Base-by-base conservation (phyloP, 108 stramenopile species). In the Cyclostephanos tholiformis region DNA sequence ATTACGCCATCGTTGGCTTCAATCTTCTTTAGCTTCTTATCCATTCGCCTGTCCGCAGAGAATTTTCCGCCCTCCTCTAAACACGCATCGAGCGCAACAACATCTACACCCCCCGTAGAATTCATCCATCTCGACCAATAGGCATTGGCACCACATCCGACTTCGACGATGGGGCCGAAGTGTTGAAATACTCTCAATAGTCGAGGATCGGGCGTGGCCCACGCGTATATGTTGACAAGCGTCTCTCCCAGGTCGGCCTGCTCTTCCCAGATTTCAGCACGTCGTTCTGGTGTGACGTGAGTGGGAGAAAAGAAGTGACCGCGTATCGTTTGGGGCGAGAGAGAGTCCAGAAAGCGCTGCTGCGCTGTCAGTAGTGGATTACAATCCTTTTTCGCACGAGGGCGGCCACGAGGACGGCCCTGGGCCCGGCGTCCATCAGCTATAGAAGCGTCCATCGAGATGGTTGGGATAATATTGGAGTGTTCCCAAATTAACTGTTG, bases 121-220 rank as follows among this genome's bases (percentile, higher is more conserved):
- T 87, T 76, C 83, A 86, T 71, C 69, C 80, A 67, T 39, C 64
- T 65, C 14, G 84, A 75, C 95, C 93, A 94, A 76, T 94, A 96
- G 3, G 91, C 95, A 71, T 96, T 92, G 11, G 88, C 75, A 41
- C 92, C 95, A 57, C 90, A 92, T 19, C 92, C 95, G 30, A 94
- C 78, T 76, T 96, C 95, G 4, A 96, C 90, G 57, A 96, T 74
- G 10, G 89, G 90, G 39, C 63, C 63, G 69, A 94, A 94, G 19
- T 89, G 67, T 39, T 79, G 72, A 51, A 92, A 69, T 39, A 96
- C 82, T 12, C 65, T 74, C 22, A 96, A 48, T 26, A 85, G 78
- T 12, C 75, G 71, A 19, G 65, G 63, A 67, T 85, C 76, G 11
- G 95, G 95, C 7, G 87, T 89, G 13, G 95, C 93, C 95, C 95